Base-by-base conservation (phyloP, 768 basidiomycete genomes). In the Lyophyllum shimeji region DNA sequence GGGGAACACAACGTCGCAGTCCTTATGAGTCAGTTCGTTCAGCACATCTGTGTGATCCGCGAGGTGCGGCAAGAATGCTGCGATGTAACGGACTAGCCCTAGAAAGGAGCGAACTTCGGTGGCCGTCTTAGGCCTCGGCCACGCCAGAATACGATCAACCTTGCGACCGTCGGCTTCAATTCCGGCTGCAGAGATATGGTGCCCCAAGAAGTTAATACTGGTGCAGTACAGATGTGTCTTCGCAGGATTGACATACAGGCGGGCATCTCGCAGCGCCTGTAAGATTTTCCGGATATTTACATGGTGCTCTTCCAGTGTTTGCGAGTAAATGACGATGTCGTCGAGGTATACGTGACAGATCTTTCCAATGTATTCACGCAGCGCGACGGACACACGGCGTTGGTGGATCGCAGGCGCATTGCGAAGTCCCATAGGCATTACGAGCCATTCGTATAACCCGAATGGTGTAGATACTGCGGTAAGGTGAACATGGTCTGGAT, bases 291-390 rank as follows among this genome's bases (percentile, higher is more conserved):
- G 31, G 0, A 72, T 61, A 43, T 72, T 63, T 1, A 34, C 0
- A 0, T 53, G 42, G 21, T 78, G 77, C 43, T 76, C 70, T 0
- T 71, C 72, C 0, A 73, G 18, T 0, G 63, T 56, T 0, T 75
- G 2, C 0, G 76, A 81, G 70, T 72, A 79, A 17, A 79, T 75
- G 7, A 80, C 62, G 25, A 80, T 74, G 45, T 79, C 72, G 25
- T 21, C 23, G 6, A 44, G 43, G n/a, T 40, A 40, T 5, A 40
- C 39, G 18, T 40, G 39, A 40, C 39, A 40, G 39, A 40, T n/a
- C 18, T 40, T 40, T 18, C 39, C 39, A 40, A 47, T 47, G 27
- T 31, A 51, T 3, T 60, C 39, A 0, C 61, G 21, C 0, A 82
- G 60, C 0, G 67, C 69, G 12, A 45, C 46, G 0, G 59, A 67